Percentiles rank a stretch among this genome's conserved stretches.
phyloP scores from a whole-genome alignment of 495 filamentous ascomycete genomes.

The Durotheca rogersii region DNA sequence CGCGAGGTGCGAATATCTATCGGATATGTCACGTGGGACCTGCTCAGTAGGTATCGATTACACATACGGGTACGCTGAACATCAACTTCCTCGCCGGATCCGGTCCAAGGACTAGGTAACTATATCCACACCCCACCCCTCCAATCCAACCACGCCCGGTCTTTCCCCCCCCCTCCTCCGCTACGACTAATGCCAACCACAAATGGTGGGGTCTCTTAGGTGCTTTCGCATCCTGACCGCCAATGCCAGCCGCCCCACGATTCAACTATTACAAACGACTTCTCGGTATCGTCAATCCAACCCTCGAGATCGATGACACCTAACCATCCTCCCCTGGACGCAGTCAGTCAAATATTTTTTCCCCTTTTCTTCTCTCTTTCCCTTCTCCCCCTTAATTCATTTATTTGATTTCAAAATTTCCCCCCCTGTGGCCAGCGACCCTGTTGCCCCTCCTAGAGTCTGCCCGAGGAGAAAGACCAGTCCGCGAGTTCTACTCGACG shows the following conservation, averaged over 20 bases:
- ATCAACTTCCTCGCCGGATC: no score
- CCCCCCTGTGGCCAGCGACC: no score
- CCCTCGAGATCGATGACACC: background rate
- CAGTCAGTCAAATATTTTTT: background rate
- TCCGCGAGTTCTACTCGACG: no score
- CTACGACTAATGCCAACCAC: constrained; percentile 23
- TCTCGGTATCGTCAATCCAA: background rate
- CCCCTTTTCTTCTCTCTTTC: background rate
- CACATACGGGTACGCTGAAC: no score
- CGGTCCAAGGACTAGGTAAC: no score
- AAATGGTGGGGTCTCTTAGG: constrained; percentile 30
- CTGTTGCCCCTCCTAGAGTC: no score
- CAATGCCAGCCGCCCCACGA: constrained; percentile 19
- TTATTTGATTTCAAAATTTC: no score
- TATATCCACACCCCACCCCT: constrained; percentile 3
- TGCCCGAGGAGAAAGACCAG: no score
- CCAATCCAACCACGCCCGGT: constrained; percentile 1
- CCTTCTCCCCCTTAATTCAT: no score
- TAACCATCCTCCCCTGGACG: background rate
- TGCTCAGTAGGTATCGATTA: no score
- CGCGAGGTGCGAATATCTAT: no score
- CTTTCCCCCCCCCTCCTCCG: constrained; percentile 21
- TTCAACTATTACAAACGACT: background rate
- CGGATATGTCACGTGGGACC: no score
- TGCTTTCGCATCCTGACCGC: constrained; percentile 19